Base-by-base conservation (phyloP, 2,329 filamentous ascomycete genomes). In the Metarhizium album region DNA sequence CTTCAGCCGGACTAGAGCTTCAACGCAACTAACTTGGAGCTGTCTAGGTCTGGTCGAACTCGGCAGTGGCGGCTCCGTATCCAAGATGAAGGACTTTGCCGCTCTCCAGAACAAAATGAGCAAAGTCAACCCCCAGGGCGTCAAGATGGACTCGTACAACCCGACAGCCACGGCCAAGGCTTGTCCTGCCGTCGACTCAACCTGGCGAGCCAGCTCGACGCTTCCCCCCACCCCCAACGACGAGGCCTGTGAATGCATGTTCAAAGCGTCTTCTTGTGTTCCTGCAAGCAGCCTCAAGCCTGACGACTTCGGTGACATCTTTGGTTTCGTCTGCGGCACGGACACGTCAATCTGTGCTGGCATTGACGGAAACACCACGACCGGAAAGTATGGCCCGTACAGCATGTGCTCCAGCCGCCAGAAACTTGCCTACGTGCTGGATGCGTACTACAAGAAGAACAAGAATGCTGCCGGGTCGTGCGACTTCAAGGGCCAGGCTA, bases 241-340 rank as follows among this genome's bases (percentile, higher is more conserved):
- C 40, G 64, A 81, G 42, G 82, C 95, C 42, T 98, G 93, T 78
- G 68, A 75, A 52, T 98, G 93, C 80, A 95, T 96, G 87, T 78
- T 80, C 67, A 73, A 79, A 56, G 82, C 81, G 77, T 68, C 95
- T 52, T 72, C 73, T 52, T 98, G 93, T 71, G 76, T 78, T 23
- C 81, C 89, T 53, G 73, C 78, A 42, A 68, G 75, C 46, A 67
- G 69, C 59, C 71, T 89, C 22, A 70, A 77, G 56, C 66, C 73
- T 46, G 73, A 82, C 47, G 70, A 80, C 51, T 86, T 82, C 61
- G 79, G 77, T 47, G 70, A 76, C n/a, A 78, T 93, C 58, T 97
- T 97, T 68, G 75, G 74, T 66, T 82, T 72, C 67, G 79, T 91
- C 67, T 93, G 87, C 69, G 85, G 82, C 53, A 62, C 70, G 46